A percentile compares a stretch with the other conserved stretches of the same genome.
Conservation (phyloP, 257 asterid species). For the Echium plantagineum region DNA sequence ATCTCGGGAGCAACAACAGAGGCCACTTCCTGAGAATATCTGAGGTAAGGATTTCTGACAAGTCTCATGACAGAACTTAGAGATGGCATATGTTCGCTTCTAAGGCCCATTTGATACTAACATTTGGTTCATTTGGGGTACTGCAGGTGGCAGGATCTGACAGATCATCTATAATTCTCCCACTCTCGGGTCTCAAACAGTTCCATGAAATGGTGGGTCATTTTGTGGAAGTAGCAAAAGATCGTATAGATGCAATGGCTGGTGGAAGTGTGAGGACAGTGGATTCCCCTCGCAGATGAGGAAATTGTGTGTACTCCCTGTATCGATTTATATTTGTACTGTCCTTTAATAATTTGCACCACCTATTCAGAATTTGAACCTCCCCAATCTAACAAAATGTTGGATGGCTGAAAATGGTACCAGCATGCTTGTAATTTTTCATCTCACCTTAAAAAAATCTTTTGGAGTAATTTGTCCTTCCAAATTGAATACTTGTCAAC, state of each 20-base stretch:
- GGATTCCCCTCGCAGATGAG: conserved; percentile 79
- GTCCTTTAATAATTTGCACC: neutral
- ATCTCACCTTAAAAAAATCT: no score
- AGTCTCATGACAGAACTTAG: neutral
- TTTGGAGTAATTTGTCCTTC: no score
- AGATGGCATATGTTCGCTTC: neutral
- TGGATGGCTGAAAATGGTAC: neutral
- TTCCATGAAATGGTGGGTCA: conserved; percentile 94
- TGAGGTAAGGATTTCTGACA: conserved; percentile 38
- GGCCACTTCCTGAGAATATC: conserved; percentile 92
- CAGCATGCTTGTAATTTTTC: no score
- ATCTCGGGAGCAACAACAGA: conserved; percentile 92
- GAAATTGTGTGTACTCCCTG: neutral
- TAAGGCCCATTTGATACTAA: neutral
- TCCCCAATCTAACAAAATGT: neutral
- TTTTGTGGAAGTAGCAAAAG: conserved; percentile 85
- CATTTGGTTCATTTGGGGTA: neutral
- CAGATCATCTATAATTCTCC: conserved; percentile 93
- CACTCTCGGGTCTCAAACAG: conserved; percentile 83
- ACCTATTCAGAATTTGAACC: neutral
- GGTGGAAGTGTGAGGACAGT: conserved; percentile 82
- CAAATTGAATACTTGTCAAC: no score
- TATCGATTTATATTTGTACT: neutral
- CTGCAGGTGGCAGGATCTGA: conserved; percentile 92
- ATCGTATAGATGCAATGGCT: conserved; percentile 67